Evolutionary conservation across 2,329 filamentous ascomycete genomes (phyloP).

Genomic region (Graphilbum fragrans): DNA sequence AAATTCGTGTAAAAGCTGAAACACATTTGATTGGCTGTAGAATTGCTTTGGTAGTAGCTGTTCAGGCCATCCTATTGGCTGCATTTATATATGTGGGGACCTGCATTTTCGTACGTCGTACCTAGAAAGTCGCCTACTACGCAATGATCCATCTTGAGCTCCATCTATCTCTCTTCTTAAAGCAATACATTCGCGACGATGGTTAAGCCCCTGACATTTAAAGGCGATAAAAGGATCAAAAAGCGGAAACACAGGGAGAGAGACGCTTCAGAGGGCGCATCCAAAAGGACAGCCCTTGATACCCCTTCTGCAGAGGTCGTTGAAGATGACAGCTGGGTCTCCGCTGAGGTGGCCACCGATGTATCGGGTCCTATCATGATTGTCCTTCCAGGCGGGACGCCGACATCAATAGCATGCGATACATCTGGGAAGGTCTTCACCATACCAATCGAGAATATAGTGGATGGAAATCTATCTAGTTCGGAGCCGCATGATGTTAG

Average conservation of each 20-base stretch:
- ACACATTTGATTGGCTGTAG: neutral
- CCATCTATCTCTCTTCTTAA: too few species aligned
- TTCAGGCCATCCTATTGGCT: too few species aligned
- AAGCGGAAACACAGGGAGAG: slow-evolving; percentile 68
- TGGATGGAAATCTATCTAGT: slow-evolving; percentile 69
- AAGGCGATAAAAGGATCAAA: slow-evolving; percentile 91
- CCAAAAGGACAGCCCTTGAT: slow-evolving; percentile 22
- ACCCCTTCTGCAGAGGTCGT: slow-evolving; percentile 28
- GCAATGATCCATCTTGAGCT: too few species aligned
- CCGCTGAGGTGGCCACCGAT: slow-evolving; percentile 62
- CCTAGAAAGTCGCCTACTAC: too few species aligned
- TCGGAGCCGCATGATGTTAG: slow-evolving; percentile 93
- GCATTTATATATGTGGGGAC: too few species aligned
- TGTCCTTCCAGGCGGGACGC: slow-evolving; percentile 62
- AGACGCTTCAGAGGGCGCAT: slow-evolving; percentile 23
- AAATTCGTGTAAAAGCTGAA: neutral
- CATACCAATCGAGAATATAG: slow-evolving; percentile 71
- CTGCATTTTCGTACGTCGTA: too few species aligned
- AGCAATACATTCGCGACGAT: slow-evolving; percentile 28
- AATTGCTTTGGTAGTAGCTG: too few species aligned
- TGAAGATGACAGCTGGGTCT: slow-evolving; percentile 84
- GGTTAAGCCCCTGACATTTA: slow-evolving; percentile 88
- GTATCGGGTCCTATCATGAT: slow-evolving; percentile 73
- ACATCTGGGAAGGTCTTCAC: slow-evolving; percentile 78
- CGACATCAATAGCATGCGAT: slow-evolving; percentile 73